A percentile compares a stretch with the other conserved stretches of the same genome.
These are phyloP conservation scores for Pichia sp. DNA, from an alignment of 1,139 yeast species.

Conservation along the genomic window DNA sequence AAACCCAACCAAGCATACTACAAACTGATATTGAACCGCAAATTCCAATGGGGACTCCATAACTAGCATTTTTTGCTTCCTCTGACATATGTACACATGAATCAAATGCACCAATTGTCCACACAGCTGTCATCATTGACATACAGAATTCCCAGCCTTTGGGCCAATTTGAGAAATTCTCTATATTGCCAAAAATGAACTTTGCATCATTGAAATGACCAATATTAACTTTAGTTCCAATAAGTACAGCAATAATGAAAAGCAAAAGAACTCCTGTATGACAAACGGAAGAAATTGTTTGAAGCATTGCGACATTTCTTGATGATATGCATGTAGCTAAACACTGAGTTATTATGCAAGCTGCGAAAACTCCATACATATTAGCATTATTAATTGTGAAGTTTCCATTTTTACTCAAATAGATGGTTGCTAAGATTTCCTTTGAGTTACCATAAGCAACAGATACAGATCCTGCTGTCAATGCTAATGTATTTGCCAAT, in stretches of 20 bases:
- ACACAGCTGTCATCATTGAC: too few species aligned
- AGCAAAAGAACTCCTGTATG: conserved; percentile 49
- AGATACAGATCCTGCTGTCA: conserved; percentile 51
- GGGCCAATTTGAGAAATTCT: too few species aligned
- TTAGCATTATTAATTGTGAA: conserved; percentile 41
- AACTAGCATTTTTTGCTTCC: too few species aligned
- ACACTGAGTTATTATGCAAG: conserved; percentile 40
- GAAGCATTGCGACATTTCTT: conserved; percentile 47
- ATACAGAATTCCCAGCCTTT: too few species aligned
- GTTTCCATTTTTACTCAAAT: conserved; percentile 37
- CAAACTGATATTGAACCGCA: too few species aligned
- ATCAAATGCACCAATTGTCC: too few species aligned
- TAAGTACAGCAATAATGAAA: conserved; percentile 63
- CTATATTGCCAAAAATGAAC: too few species aligned
- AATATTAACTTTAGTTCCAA: conserved; percentile 34
- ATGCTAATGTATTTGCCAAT: conserved; percentile 49
- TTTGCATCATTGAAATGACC: conserved; percentile 34
- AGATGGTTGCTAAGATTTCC: conserved; percentile 46
- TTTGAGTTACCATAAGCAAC: conserved; percentile 53
- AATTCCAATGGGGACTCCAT: too few species aligned
- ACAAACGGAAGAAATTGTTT: conserved; percentile 48
- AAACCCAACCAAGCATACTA: too few species aligned
- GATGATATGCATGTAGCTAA: conserved; percentile 44
- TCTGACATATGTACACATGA: too few species aligned
- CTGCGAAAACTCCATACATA: conserved; percentile 51